Evolutionary conservation across 1,284 basidiomycete species (phyloP), one percentile per base, ranked within the genome.

Genomic region (Pyrrhoderma noxium): DNA sequence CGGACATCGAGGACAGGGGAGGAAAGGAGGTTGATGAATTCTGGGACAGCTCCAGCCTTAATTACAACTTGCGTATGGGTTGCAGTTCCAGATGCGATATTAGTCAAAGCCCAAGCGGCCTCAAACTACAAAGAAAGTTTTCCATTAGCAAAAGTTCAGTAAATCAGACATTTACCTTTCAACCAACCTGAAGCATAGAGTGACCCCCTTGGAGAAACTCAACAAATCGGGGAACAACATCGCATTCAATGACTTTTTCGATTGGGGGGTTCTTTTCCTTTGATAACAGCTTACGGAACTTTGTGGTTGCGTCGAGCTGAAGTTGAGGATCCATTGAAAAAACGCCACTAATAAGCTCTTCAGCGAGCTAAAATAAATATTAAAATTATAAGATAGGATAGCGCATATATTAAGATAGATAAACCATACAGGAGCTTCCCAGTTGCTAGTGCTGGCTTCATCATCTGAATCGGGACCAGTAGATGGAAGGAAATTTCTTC

Each of bases 221-320:
- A 54, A 99, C 96, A 62, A 99, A 99, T 56, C 95, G 90, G 54
- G 93, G 89, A 35, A 99, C 93, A 49, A 99, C 95, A 56, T 92
- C 90, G 69, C 93, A 96, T 62, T 93, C 91, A 67, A 99, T 99
- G 60, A 99, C 96, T 64, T 86, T 85, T 70, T 99, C 96, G 67
- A 99, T 99, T n/a, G 95, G 95, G 36, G 95, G 95, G 68, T 98
- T 99, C 77, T 94, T 95, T 75, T 99, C 95, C 76, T 99, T 99
- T 60, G 95, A 98, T 55, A 99, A 82, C 43, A 96, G 77, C 67
- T 99, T 99, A 65, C 96, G 85, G 79, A 99, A 99, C 73, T 93
- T 96, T 62, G 85, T 89, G 22, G 94, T 98, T 61, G 93, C 88
- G 67, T 97, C 93, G 56, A 97, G 77, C 70, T 98, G 94, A 60